Conservation (phyloP, 2,329 filamentous ascomycete genomes). For the Calonectria pauciramosa region DNA sequence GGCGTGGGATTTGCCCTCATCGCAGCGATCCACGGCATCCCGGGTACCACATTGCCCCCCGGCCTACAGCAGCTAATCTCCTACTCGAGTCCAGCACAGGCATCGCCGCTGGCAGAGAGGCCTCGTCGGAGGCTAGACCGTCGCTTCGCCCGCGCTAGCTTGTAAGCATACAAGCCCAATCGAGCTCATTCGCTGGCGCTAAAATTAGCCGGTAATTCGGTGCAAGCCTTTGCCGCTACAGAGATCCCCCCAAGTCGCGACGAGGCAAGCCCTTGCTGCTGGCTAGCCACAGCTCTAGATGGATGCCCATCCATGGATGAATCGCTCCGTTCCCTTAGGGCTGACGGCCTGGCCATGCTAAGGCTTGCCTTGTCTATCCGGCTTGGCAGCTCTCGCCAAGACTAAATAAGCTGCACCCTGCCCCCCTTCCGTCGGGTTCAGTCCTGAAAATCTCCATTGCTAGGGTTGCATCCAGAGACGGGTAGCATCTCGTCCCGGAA, state of each 20-base stretch:
- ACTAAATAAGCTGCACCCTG: not conserved
- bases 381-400: not conserved
- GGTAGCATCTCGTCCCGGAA: not conserved
- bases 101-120: not conserved
- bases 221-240: not conserved
- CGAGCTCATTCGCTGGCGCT: not conserved
- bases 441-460: not conserved
- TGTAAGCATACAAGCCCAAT: not conserved
- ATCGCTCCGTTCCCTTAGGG: not conserved
- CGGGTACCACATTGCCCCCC: not conserved
- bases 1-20: not conserved
- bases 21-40: not conserved
- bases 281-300: not conserved
- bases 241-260: not conserved
- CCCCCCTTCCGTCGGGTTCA: not conserved
- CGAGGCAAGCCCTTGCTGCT: not conserved
- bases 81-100: not conserved
- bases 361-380: not conserved
- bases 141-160: not conserved
- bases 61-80: not conserved
- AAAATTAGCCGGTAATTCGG: constrained; percentile 1
- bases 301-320: not conserved
- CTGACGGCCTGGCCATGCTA: not conserved
- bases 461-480: not conserved
- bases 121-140: not conserved